phyloP scores from a whole-genome alignment of 257 asterid genomes.

The Solanum okadae region DNA sequence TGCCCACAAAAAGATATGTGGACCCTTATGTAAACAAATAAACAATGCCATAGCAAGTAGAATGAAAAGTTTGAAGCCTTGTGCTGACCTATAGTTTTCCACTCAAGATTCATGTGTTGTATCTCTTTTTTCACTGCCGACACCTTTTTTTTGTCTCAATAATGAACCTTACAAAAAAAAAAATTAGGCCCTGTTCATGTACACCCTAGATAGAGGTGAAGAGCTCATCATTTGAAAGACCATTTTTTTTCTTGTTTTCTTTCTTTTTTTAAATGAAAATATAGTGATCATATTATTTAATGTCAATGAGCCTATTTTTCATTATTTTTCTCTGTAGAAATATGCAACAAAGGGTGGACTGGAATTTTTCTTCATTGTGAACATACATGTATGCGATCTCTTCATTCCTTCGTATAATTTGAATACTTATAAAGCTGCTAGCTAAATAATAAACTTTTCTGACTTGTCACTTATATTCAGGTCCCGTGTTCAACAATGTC shows the following conservation, averaged over 20 bases:
- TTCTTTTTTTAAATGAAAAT: too few species aligned
- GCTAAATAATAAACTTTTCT: too few species aligned
- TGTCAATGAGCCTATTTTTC: too few species aligned
- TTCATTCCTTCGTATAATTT: too few species aligned
- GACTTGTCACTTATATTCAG: too few species aligned
- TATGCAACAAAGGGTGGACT: too few species aligned
- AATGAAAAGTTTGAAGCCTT: background rate
- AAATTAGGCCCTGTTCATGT: background rate
- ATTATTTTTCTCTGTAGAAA: too few species aligned
- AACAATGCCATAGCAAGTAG: background rate
- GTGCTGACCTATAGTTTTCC: background rate
- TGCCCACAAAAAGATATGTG: conserved; percentile 3
- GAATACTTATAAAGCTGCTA: too few species aligned
- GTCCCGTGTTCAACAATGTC: too few species aligned
- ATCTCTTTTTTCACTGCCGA: conserved; percentile 30
- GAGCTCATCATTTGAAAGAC: background rate
- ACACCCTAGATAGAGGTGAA: background rate
- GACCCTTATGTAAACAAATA: background rate
- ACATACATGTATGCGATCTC: too few species aligned
- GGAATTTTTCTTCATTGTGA: too few species aligned
- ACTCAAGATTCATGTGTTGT: conserved; percentile 2
- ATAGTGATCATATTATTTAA: too few species aligned
- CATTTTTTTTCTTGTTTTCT: background rate
- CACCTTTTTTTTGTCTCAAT: conserved; percentile 13
- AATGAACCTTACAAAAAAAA: background rate